Evolutionary conservation across 257 asterid genomes (phyloP), one percentile per base, ranked within the genome.

Genomic region (Verbena officinalis): DNA sequence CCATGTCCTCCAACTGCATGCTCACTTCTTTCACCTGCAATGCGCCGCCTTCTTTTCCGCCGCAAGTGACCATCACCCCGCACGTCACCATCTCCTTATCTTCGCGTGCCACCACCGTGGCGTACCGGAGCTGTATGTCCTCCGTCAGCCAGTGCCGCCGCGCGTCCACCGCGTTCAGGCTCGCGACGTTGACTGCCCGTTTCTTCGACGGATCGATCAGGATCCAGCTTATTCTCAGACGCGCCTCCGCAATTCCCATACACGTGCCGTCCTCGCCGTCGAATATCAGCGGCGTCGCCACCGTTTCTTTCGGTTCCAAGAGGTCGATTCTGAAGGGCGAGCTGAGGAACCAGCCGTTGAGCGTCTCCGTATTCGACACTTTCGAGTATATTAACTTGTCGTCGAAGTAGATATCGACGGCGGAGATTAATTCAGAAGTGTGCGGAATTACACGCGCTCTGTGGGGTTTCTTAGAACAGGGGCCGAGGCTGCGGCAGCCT

Each of bases 1-100:
- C 92, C 77, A 89, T 62, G 65, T 91, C 98, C 86, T 91, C 95
- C 68, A 84, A 73, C 69, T 78, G 90, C 92, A 86, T 53, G 69
- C 86, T 74, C 30, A 84, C 84, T 52, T 86, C 98, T 40, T 80
- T 59, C 76, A 83, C 77, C 23, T 81, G 81, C 74, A 86, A 20
- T 2, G 79, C 91, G 12, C 84, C 79, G 9, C 90, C 88, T 39
- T 76, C 88, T 22, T 74, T 71, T 4, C 84, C 83, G 27, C 86
- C 80, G 78, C 90, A 88, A n/a, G 79, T 78, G 67, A 86, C 81
- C 64, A 80, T 68, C 75, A 80, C 91, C 16, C 77, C 80, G 51
- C 83, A 84, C 68, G 78, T 89, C 1, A 83, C 83, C 20, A 63
- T 42, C 34, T 57, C 79, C 1, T 70, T 84, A 49, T 20, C 55